phyloP scores from a whole-genome alignment of 352 stramenopile genomes.

The Pythium sukuiense region DNA sequence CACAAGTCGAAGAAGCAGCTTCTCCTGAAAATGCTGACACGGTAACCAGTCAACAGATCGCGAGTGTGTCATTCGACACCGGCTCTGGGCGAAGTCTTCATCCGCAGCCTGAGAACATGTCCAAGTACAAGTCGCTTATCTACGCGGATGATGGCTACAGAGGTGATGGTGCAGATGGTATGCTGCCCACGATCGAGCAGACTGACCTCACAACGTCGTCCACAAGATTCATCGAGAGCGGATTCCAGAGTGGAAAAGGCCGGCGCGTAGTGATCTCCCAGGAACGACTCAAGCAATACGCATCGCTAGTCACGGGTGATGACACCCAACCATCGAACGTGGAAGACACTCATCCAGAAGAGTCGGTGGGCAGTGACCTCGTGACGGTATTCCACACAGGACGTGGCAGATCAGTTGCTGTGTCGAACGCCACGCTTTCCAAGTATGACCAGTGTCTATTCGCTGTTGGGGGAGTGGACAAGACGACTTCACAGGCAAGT shows the following conservation, averaged over 20 bases:
- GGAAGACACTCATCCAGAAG: not conserved
- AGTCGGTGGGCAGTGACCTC: not conserved
- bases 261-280: not conserved
- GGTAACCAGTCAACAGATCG: too few relatives aligned
- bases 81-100: conserved; percentile 32
- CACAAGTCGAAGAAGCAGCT: not conserved
- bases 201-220: too few relatives aligned
- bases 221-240: not conserved
- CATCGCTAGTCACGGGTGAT: not conserved
- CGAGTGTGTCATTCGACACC: conserved; percentile 27
- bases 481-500: too few relatives aligned
- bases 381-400: not conserved
- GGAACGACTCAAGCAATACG: not conserved
- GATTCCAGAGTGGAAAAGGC: not conserved
- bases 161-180: too few relatives aligned
- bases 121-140: conserved; percentile 18
- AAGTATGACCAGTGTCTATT: not conserved
- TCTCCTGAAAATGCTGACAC: too few relatives aligned
- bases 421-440: not conserved
- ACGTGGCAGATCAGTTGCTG: not conserved
- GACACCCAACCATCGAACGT: not conserved
- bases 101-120: conserved; percentile 27
- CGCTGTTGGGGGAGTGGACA: not conserved
- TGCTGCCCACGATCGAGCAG: too few relatives aligned
- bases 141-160: not conserved